Evolutionary conservation across 2,329 filamentous ascomycete species (phyloP).

Genomic region (Pleomassaria siparia): DNA sequence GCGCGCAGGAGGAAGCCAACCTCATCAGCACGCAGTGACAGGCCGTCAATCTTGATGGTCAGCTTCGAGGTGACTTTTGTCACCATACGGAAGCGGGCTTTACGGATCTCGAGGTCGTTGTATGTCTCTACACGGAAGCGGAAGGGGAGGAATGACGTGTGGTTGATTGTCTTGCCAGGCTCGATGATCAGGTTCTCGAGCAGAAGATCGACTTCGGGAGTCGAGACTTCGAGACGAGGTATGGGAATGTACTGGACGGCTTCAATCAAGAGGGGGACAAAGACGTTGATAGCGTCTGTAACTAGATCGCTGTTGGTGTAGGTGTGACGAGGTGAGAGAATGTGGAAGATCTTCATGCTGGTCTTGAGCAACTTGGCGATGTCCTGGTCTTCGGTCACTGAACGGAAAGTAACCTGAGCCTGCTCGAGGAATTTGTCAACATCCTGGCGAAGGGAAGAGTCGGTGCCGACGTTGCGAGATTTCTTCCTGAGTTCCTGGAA

Average conservation of each 20-base stretch:
- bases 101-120: constrained; percentile 84
- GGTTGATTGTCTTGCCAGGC: constrained; percentile 79
- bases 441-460: constrained; percentile 70
- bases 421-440: constrained; percentile 72
- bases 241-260: constrained; percentile 86
- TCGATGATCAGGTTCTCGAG: constrained; percentile 90
- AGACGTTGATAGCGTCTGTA: constrained; percentile 74
- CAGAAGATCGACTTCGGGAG: constrained; percentile 79
- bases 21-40: constrained; percentile 82
- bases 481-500: constrained; percentile 61
- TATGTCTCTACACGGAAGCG: constrained; percentile 77
- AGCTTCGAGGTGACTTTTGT: constrained; percentile 70
- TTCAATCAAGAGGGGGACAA: constrained; percentile 75
- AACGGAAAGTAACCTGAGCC: constrained; percentile 65
- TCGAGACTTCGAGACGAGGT: constrained; percentile 82
- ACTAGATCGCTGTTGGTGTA: constrained; percentile 71
- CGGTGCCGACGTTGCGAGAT: constrained; percentile 59
- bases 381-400: constrained; percentile 71
- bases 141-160: constrained; percentile 87
- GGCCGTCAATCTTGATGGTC: constrained; percentile 76
- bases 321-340: constrained; percentile 67
- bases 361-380: constrained; percentile 70
- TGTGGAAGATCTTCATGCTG: constrained; percentile 65
- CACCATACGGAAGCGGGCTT: constrained; percentile 69
- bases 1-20: constrained; percentile 86